A percentile compares a stretch with the other conserved stretches of the same genome.
Evolutionary conservation across 805 yeast species (phyloP).

Genomic region (Candida incommunis): DNA sequence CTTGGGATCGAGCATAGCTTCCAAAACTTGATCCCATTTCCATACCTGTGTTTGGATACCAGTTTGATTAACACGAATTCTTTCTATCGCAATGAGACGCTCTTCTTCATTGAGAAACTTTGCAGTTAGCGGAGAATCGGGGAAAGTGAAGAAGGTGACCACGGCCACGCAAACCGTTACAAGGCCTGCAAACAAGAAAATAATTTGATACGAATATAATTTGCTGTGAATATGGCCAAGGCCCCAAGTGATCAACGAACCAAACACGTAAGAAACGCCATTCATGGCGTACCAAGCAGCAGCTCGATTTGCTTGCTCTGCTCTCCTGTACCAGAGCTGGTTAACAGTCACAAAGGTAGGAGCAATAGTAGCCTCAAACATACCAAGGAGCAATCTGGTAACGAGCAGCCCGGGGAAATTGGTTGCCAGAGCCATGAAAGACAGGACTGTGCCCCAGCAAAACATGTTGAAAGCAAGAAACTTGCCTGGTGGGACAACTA

Average conservation of each 20-base stretch:
- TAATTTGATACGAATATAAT: background rate
- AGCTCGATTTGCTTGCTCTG: constrained; percentile 32
- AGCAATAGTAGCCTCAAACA: constrained; percentile 35
- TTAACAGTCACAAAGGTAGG: constrained; percentile 39
- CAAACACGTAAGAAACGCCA: constrained; percentile 32
- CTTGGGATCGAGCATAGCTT: constrained; percentile 29
- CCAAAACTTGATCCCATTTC: constrained; percentile 29
- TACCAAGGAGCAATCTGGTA: constrained; percentile 30
- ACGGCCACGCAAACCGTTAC: constrained; percentile 24
- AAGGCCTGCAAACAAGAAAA: background rate
- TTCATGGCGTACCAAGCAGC: constrained; percentile 23
- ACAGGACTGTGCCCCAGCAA: constrained; percentile 32
- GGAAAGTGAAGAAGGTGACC: constrained; percentile 19
- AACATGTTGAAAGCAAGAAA: constrained; percentile 16
- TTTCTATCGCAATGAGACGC: constrained; percentile 23
- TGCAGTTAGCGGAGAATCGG: constrained; percentile 35
- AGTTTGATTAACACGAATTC: constrained; percentile 22
- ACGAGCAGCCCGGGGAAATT: constrained; percentile 31
- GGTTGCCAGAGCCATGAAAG: constrained; percentile 27
- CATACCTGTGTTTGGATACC: constrained; percentile 29
- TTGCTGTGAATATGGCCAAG: constrained; percentile 14
- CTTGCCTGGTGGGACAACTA: constrained; percentile 4
- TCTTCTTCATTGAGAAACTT: constrained; percentile 29
- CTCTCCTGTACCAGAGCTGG: constrained; percentile 39
- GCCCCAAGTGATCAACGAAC: constrained; percentile 43